Evolutionary conservation across 2,329 filamentous ascomycete species (phyloP), one percentile per base, ranked within the genome.

Genomic region (Aureobasidium sp.): DNA sequence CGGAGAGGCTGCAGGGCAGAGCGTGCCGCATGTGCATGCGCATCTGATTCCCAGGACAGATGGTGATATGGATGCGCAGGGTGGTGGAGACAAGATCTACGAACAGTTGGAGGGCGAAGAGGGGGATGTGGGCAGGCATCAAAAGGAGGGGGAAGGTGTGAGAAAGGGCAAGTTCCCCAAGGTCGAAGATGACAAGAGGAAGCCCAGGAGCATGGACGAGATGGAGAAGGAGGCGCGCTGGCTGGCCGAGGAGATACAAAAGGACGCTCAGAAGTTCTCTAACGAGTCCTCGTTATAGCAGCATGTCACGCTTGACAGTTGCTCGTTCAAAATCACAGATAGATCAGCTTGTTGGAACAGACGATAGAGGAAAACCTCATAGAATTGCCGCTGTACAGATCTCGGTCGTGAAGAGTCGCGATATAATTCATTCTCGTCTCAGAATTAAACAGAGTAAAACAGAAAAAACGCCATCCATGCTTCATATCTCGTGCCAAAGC

Each of bases 21-120:
- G 91, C 62, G 93, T 99, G 48, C 82, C 90, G 9, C 94, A 99
- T 76, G 86, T 97, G 15, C 94, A 99, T 76, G 89, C 91, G 29
- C 94, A 99, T 77, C 84, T 97, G 53, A 93, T 97, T 60, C 92
- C 92, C 22, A 79, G 92, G 39, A 79, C 78, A 63, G 78, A 77
- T 63, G 82, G 77, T 9, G 85, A 87, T 74, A 70, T 86, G 42
- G 81, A 85, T 60, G 71, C 81, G 73, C 72, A 78, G 66, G 80
- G 83, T 12, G 80, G 84, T 53, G 83, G 80, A 9, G 92, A 96
- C 75, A 84, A 84, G 64, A 83, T 99, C 57, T 97, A 99, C 76
- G 84, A 86, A 65, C 82, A 85, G 76, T 83, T 99, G 79, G 90
- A 96, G 70, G 84, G 83, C 31, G 89, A 96, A 75, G 88, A 91